Base-by-base conservation (phyloP, 1,284 basidiomycete genomes). In the Waitea zeae region DNA sequence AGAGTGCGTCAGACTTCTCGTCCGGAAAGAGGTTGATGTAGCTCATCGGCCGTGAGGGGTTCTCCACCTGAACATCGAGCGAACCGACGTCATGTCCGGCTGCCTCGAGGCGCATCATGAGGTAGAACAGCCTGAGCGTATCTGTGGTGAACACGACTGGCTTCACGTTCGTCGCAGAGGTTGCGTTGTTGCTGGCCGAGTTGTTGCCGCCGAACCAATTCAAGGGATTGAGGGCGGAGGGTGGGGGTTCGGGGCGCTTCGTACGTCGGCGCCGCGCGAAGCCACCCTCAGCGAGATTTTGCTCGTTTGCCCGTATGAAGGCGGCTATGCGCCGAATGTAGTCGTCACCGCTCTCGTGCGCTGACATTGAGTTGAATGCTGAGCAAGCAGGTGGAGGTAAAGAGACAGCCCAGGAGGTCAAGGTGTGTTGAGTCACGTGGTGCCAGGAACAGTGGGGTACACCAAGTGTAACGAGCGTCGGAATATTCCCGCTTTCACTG, bases 21-120 rank as follows among this genome's bases (percentile, higher is more conserved):
- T 61, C 54, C 9, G 15, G 9, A 38, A 69, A 64, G 36, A 80
- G 53, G 42, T 72, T 70, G 45, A 78, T 61, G 46, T 78, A 82
- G 51, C 64, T 77, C 61, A 79, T 74, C 13, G 80, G 81, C 17
- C 76, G 67, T 24, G 75, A 73, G 9, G 78, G 74, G 41, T 59
- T 66, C 45, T 78, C 67, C 36, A 86, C 59, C 28, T 64, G 67
- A 40, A 82, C 70, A 50, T 93, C 88, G 38, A 93, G 64, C n/a
- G 76, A 70, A 35, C 87, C 88, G 22, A 83, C 65, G 34, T 70
- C 57, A 37, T 84, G 58, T 12, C 73, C 77, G 22, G 84, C 54
- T 2, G 70, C 83, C 52, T 93, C 87, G 43, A 90, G 66, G 31
- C 84, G 78, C 56, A 90, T 78, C 37, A 93, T 67, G 42, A 88